Evolutionary conservation across 768 basidiomycete species (phyloP).

Genomic region (Leccinum variicolor): DNA sequence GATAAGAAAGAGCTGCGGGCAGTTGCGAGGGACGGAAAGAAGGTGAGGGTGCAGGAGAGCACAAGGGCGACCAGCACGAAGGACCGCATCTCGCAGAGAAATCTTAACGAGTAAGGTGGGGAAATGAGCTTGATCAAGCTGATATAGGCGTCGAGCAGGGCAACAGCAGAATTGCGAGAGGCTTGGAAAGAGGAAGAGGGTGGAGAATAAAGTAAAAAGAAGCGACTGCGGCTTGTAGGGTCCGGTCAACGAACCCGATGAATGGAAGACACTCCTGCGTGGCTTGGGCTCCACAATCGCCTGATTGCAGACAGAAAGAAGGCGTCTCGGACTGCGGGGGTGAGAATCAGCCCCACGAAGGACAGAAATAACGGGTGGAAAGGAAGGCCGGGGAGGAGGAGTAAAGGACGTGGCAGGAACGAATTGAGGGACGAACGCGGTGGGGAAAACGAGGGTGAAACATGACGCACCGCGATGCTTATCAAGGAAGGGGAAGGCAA

Average conservation of each 20-base stretch:
- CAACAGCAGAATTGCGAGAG: not conserved
- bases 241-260: conserved; percentile 23
- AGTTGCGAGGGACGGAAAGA: conserved; percentile 20
- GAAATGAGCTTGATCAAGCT: not conserved
- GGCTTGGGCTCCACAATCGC: conserved; percentile 13
- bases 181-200: not conserved
- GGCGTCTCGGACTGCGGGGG: conserved; percentile 7
- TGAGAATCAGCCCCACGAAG: conserved; percentile 8
- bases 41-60: conserved; percentile 28
- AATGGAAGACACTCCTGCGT: conserved; percentile 17
- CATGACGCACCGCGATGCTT: conserved; percentile 10
- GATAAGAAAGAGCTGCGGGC: conserved; percentile 34
- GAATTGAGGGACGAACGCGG: not conserved
- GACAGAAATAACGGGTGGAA: conserved; percentile 6
- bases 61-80: conserved; percentile 29
- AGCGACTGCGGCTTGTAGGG: conserved; percentile 4
- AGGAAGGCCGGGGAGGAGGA: not conserved
- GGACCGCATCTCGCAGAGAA: conserved; percentile 22
- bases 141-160: not conserved
- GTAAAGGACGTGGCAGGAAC: not conserved
- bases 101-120: not conserved
- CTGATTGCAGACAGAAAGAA: not conserved
- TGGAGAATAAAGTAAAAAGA: conserved; percentile 14
- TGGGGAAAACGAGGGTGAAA: not conserved
- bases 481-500: conserved; percentile 4